Conservation (phyloP, 257 asterid genomes). For the Solanum tarijense region DNA sequence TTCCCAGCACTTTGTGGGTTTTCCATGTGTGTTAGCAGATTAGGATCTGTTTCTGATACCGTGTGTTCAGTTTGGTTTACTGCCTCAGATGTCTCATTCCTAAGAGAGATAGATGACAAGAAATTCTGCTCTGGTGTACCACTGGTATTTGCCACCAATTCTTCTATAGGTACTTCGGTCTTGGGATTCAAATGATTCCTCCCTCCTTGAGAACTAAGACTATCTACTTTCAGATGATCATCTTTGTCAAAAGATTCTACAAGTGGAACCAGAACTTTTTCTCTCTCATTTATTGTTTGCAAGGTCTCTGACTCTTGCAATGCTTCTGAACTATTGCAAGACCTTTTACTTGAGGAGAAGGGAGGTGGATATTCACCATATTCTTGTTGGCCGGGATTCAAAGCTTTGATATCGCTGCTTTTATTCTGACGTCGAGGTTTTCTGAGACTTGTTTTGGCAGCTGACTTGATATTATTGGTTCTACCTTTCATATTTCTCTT, state of each 20-base stretch:
- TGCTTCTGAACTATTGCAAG: slow-evolving; percentile 12
- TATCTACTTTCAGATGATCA: slow-evolving; percentile 24
- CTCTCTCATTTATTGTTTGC: slow-evolving; percentile 19
- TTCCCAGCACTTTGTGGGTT: slow-evolving; percentile 40
- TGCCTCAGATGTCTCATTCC: slow-evolving; percentile 24
- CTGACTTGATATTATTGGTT: slow-evolving; percentile 15
- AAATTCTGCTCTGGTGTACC: slow-evolving; percentile 37
- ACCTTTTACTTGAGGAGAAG: slow-evolving; percentile 1
- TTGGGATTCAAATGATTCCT: slow-evolving; percentile 12
- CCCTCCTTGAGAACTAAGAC: slow-evolving; percentile 13
- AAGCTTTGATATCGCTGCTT: slow-evolving; percentile 13
- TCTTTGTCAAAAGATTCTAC: slow-evolving; percentile 22
- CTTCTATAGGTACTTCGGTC: slow-evolving; percentile 14
- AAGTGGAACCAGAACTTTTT: slow-evolving; percentile 11
- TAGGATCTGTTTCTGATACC: slow-evolving; percentile 24
- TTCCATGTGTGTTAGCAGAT: slow-evolving; percentile 19
- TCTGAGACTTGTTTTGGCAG: slow-evolving; percentile 7
- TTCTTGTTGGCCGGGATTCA: slow-evolving; percentile 7
- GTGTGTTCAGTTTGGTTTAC: slow-evolving; percentile 14
- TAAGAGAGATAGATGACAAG: slow-evolving; percentile 16
- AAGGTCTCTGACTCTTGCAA: slow-evolving; percentile 14
- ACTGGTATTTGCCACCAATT: slow-evolving; percentile 62
- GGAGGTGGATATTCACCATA: background rate
- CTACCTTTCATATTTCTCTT: slow-evolving; percentile 51
- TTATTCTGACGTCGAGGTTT: slow-evolving; percentile 18